Conservation (phyloP, 441 rosid species). For the Cnidoscolus chayamansa region DNA sequence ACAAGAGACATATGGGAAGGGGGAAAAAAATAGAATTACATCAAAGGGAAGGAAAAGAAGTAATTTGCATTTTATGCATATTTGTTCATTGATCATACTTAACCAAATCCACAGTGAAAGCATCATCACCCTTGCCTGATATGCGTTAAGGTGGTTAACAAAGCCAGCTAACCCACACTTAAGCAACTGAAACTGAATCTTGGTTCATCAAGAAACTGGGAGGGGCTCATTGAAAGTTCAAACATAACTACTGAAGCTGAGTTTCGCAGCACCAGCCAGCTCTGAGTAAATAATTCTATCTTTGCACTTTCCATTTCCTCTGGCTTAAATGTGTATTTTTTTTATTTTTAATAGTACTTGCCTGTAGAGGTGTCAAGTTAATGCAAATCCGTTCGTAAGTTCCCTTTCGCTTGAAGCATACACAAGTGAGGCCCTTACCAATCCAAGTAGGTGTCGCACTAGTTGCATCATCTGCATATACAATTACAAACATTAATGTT, state of each 20-base stretch:
- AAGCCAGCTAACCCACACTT: not conserved
- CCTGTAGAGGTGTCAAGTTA: slow-evolving; percentile 83
- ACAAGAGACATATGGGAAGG: too few species aligned
- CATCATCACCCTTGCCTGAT: too few species aligned
- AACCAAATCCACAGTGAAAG: too few species aligned
- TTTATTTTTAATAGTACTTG: slow-evolving; percentile 25
- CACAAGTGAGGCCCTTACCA: slow-evolving; percentile 81
- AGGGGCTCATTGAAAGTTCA: not conserved
- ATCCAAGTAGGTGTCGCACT: slow-evolving; percentile 72
- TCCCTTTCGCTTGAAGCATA: slow-evolving; percentile 83
- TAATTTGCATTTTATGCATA: too few species aligned
- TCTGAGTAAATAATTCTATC: not conserved
- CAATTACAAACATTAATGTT: slow-evolving; percentile 13
- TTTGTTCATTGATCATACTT: too few species aligned
- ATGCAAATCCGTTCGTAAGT: slow-evolving; percentile 59
- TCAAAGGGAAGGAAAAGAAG: too few species aligned
- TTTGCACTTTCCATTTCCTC: not conserved
- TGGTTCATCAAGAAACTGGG: not conserved
- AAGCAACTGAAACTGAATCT: not conserved
- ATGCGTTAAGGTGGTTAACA: not conserved
- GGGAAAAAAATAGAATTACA: too few species aligned
- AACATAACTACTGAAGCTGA: not conserved
- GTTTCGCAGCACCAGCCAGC: not conserved
- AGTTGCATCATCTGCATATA: slow-evolving; percentile 47
- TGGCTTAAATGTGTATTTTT: not conserved